Percentiles rank a stretch among this genome's conserved stretches.
Conservation (phyloP, 2,329 filamentous ascomycete genomes). For the Claviceps sp. region DNA sequence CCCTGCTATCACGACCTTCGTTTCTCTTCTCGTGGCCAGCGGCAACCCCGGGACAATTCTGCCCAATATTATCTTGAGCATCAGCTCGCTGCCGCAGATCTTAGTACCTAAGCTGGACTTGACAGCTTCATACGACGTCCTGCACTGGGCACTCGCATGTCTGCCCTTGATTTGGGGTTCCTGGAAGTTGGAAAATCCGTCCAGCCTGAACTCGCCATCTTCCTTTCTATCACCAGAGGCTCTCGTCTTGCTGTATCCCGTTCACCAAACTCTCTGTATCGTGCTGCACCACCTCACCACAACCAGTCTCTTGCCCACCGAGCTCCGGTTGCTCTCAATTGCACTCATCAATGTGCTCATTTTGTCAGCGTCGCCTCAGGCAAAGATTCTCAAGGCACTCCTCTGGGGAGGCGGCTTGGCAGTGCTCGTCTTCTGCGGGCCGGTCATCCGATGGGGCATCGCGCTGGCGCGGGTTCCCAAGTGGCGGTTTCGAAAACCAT, state of each 20-base stretch:
- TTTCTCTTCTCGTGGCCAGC: slow-evolving; percentile 59
- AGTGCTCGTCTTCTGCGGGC: slow-evolving; percentile 58
- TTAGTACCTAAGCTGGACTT: slow-evolving; percentile 53
- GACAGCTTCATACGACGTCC: slow-evolving; percentile 42
- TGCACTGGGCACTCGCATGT: slow-evolving; percentile 72
- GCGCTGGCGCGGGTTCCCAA: slow-evolving; percentile 75
- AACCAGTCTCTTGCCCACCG: slow-evolving; percentile 74
- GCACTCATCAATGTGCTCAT: slow-evolving; percentile 71
- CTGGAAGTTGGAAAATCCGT: slow-evolving; percentile 9
- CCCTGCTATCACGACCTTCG: slow-evolving; percentile 58
- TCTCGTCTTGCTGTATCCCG: slow-evolving; percentile 58
- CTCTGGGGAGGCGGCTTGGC: slow-evolving; percentile 74
- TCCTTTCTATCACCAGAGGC: slow-evolving; percentile 35
- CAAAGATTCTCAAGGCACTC: slow-evolving; percentile 70
- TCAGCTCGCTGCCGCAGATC: slow-evolving; percentile 61
- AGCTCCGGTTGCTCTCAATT: slow-evolving; percentile 76
- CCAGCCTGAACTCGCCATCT: slow-evolving; percentile 25
- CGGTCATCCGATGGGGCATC: slow-evolving; percentile 71
- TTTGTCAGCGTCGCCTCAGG: slow-evolving; percentile 68
- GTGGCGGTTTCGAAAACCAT: slow-evolving; percentile 65
- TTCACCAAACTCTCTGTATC: slow-evolving; percentile 65
- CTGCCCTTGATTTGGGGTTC: slow-evolving; percentile 41
- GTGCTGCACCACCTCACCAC: slow-evolving; percentile 71
- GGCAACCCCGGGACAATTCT: slow-evolving; percentile 50
- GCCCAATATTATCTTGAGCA: slow-evolving; percentile 68